These are phyloP conservation scores for Cymodocea nodosa DNA, from an alignment of 116 monocot species.

Conservation along the genomic window DNA sequence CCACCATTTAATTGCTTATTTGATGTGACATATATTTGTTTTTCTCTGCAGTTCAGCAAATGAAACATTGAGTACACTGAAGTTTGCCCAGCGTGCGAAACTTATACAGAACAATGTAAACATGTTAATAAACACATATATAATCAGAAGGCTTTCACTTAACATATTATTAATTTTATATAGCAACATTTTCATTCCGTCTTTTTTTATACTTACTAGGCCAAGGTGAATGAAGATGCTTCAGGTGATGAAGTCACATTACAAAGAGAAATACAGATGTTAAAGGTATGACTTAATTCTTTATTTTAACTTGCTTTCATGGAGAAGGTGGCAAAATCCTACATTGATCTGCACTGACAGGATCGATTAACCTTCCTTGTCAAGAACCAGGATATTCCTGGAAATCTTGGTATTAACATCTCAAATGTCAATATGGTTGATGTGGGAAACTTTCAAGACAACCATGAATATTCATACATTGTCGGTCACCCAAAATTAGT, in stretches of 20 bases:
- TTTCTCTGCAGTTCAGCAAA: constrained; percentile 42
- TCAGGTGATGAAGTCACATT: constrained; percentile 54
- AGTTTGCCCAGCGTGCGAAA: constrained; percentile 75
- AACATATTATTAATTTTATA: background rate
- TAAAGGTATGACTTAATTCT: constrained; percentile 28
- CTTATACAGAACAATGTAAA: constrained; percentile 80
- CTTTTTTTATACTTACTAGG: constrained; percentile 21
- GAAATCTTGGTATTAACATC: constrained; percentile 7
- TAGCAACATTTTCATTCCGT: background rate
- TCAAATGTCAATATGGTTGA: constrained; percentile 12
- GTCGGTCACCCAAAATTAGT: background rate
- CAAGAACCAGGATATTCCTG: constrained; percentile 31
- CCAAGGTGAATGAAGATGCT: constrained; percentile 77
- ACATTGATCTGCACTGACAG: constrained; percentile 8
- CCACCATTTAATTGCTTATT: background rate
- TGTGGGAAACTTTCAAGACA: constrained; percentile 7
- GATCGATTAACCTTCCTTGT: constrained; percentile 33
- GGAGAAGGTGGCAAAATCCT: background rate
- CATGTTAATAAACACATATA: background rate
- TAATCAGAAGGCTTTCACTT: background rate
- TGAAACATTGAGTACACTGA: constrained; percentile 70
- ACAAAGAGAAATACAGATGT: constrained; percentile 41
- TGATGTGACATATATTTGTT: constrained; percentile 1
- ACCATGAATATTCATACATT: constrained; percentile 1
- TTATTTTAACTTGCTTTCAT: constrained; percentile 1